Percentiles rank a stretch among this genome's conserved stretches.
These are phyloP conservation scores for Croton laevigatus DNA, from an alignment of 441 rosid genomes.

Conservation along the genomic window DNA sequence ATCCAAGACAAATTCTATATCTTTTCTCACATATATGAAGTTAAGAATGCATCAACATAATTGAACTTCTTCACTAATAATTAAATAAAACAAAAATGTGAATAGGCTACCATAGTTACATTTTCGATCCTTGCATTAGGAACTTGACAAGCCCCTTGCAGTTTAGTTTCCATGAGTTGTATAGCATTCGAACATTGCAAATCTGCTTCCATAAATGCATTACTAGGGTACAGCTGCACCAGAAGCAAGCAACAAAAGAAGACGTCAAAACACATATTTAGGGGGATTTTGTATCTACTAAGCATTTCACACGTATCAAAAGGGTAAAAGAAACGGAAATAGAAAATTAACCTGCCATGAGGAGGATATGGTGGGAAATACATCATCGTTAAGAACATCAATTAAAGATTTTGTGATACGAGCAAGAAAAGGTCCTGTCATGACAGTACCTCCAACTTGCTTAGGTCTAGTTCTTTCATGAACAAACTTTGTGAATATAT, in stretches of 20 bases:
- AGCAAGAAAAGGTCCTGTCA: conserved; percentile 22
- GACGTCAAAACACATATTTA: not conserved
- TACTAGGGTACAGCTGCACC: conserved; percentile 11
- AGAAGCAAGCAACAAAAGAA: not conserved
- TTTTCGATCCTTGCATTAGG: conserved; percentile 13
- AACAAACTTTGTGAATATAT: conserved; percentile 74
- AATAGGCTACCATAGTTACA: conserved; percentile 9
- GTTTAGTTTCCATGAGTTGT: conserved; percentile 15
- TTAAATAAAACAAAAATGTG: not conserved
- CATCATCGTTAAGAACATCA: conserved; percentile 1
- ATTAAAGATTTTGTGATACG: conserved; percentile 9
- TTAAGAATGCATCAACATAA: not conserved
- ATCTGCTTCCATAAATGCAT: conserved; percentile 15
- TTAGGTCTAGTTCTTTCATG: conserved; percentile 52
- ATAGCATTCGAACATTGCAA: conserved; percentile 11
- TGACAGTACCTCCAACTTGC: conserved; percentile 12
- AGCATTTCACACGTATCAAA: not conserved
- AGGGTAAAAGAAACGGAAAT: not conserved
- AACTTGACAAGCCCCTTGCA: conserved; percentile 15
- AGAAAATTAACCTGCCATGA: conserved; percentile 15
- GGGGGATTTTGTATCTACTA: not conserved
- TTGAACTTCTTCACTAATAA: not conserved
- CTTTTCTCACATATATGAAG: no score
- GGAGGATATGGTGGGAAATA: conserved; percentile 1
- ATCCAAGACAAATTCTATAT: no score